Conservation (phyloP, 2,329 filamentous ascomycete genomes). For the Cladosporium colombiae region DNA sequence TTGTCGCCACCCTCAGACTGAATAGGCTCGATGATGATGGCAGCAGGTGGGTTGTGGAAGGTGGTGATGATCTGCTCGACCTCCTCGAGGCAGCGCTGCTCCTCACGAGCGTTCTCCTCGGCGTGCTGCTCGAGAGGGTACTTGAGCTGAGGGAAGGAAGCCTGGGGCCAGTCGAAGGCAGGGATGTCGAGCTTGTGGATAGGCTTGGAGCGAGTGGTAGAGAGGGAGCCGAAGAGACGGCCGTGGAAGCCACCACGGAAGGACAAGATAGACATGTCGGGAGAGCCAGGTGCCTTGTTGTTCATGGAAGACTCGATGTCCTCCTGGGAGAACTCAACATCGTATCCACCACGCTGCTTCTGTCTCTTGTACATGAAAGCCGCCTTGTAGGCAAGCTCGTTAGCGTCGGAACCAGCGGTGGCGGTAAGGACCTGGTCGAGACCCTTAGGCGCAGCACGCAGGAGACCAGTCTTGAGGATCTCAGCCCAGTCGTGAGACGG, state of each 20-base stretch:
- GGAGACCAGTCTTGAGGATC: conserved; percentile 75
- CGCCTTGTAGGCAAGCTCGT: conserved; percentile 92
- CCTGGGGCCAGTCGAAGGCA: conserved; percentile 92
- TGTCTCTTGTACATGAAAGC: conserved; percentile 91
- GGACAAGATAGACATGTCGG: conserved; percentile 79
- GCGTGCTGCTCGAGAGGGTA: conserved; percentile 81
- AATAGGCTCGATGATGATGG: conserved; percentile 84
- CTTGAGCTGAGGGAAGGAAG: conserved; percentile 79
- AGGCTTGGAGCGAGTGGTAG: conserved; percentile 86
- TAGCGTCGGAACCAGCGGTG: conserved; percentile 86
- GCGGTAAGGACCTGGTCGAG: conserved; percentile 88
- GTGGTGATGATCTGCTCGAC: conserved; percentile 78
- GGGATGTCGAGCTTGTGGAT: conserved; percentile 96
- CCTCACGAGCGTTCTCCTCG: conserved; percentile 78
- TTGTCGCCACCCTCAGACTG: conserved; percentile 95
- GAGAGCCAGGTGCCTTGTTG: conserved; percentile 77
- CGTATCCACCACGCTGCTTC: conserved; percentile 73
- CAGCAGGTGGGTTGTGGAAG: conserved; percentile 77
- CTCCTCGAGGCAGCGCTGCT: conserved; percentile 78
- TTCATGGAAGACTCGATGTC: conserved; percentile 76
- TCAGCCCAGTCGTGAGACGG: conserved; percentile 81
- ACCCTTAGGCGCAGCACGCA: conserved; percentile 80
- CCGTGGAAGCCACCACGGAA: conserved; percentile 91
- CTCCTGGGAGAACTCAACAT: conserved; percentile 76
- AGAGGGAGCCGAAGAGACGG: conserved; percentile 82